Conservation (phyloP, 73 alveolate genomes). For the Paramecium sexaurelia region DNA sequence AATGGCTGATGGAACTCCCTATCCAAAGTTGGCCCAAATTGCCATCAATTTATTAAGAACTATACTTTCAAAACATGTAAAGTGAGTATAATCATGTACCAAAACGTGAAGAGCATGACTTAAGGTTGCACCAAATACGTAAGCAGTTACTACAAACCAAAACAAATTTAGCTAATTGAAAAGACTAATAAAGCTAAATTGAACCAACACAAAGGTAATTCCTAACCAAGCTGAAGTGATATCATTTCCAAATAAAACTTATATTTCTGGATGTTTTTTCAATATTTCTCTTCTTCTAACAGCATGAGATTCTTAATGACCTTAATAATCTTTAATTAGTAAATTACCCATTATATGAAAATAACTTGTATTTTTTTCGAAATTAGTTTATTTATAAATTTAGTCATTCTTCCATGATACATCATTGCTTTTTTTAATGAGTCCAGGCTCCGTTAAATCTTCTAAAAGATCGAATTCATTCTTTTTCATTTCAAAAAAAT, state of each 20-base stretch:
- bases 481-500: background rate
- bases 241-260: slow-evolving; percentile 6
- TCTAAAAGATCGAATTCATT: background rate
- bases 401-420: slow-evolving; percentile 10
- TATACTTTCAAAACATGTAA: slow-evolving; percentile 45
- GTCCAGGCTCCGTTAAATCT: background rate
- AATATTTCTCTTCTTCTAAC: slow-evolving; percentile 61
- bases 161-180: slow-evolving; percentile 1
- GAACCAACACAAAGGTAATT: slow-evolving; percentile 22
- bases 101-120: slow-evolving; percentile 61
- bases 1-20: slow-evolving; percentile 67
- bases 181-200: background rate
- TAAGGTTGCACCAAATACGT: slow-evolving; percentile 41
- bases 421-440: background rate
- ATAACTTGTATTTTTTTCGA: background rate
- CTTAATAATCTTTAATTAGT: background rate
- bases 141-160: slow-evolving; percentile 19
- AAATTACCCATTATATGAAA: slow-evolving; percentile 58
- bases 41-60: slow-evolving; percentile 45
- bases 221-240: slow-evolving; percentile 41
- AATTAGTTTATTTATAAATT: background rate
- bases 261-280: slow-evolving; percentile 59
- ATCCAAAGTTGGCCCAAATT: slow-evolving; percentile 19
- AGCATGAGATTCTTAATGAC: slow-evolving; percentile 64
- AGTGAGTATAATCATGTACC: slow-evolving; percentile 64